Conservation (phyloP, 371 early-diverging fungal species). For the Cokeromyces recurvatus region DNA sequence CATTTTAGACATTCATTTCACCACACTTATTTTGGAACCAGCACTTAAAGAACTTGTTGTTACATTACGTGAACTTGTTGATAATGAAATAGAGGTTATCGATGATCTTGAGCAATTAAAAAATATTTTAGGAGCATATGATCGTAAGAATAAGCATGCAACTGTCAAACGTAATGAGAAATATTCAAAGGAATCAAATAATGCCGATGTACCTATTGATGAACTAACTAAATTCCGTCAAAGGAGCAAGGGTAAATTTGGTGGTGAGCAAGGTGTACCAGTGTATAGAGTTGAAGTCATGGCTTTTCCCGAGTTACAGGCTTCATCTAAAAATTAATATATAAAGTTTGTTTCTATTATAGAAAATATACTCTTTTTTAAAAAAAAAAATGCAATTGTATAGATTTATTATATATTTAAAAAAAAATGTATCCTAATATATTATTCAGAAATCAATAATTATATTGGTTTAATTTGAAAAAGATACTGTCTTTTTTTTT, state of each 20-base stretch:
- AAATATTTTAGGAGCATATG: constrained; percentile 48
- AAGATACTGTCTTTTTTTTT: too few species aligned
- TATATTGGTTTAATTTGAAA: too few species aligned
- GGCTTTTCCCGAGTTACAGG: too few species aligned
- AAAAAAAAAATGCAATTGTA: too few species aligned
- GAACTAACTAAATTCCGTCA: constrained; percentile 29
- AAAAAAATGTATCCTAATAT: too few species aligned
- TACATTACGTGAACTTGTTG: constrained; percentile 32
- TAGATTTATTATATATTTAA: too few species aligned
- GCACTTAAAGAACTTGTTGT: constrained; percentile 43
- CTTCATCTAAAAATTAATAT: constrained; percentile 45
- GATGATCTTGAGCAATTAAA: constrained; percentile 46
- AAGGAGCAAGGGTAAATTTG: constrained; percentile 47
- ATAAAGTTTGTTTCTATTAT: background rate
- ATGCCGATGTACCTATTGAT: constrained; percentile 23
- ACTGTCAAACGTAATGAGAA: constrained; percentile 5
- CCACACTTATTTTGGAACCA: constrained; percentile 52
- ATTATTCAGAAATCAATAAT: too few species aligned
- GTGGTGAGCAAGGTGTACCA: constrained; percentile 55
- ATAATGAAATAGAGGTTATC: constrained; percentile 33
- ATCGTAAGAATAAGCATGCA: constrained; percentile 39
- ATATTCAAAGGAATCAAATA: constrained; percentile 2
- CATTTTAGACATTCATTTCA: constrained; percentile 56
- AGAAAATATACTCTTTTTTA: too few species aligned
- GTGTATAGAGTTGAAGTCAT: constrained; percentile 60